Evolutionary conservation across 2,329 filamentous ascomycete species (phyloP), one percentile per base, ranked within the genome.

Genomic region (Monilinia vaccinii-corymbosi): DNA sequence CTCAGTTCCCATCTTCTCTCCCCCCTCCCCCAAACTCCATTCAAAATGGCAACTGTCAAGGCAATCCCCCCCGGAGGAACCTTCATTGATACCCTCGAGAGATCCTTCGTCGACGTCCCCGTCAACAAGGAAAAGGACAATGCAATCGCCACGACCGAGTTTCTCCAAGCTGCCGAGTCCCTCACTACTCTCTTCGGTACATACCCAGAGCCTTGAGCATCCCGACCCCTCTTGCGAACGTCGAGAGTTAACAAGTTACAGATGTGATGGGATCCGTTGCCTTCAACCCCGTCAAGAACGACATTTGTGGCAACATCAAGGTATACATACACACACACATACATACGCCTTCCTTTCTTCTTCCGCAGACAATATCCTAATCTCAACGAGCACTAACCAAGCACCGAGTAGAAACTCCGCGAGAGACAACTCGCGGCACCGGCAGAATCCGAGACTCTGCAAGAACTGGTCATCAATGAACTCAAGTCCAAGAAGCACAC

Each of bases 241-340:
- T 28, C 25, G 3, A 3, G 18, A 45, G 1, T 32, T 53, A 21
- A 60, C 21, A 10, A 58, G 45, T 62, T 45, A 42, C 53, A 87
- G 84, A 87, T 73, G 75, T 81, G 60, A 78, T 88, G 56, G 84
- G 84, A 63, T 81, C 82, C 48, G 83, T 88, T 38, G 91, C 92
- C 65, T 97, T 99, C 77, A 84, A 81, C 58, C 88, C 90, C 31
- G 93, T 97, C 73, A 97, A 96, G 82, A 88, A 77, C 67, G 94
- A 99, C 75, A 89, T 99, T 79, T 75, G 84, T 52, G 89, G 89
- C 73, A 99, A 99, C 77, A 83, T 97, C 77, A 92, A 91, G 83
- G 91, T 94, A 74, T 11, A n/a, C n/a, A n/a, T n/a, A n/a, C n/a
- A n/a, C n/a, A n/a, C n/a, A n/a, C n/a, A n/a, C n/a, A n/a, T n/a